Evolutionary conservation across 2,329 filamentous ascomycete species (phyloP), one percentile per base, ranked within the genome.

Genomic region (Xylariaceae sp.): DNA sequence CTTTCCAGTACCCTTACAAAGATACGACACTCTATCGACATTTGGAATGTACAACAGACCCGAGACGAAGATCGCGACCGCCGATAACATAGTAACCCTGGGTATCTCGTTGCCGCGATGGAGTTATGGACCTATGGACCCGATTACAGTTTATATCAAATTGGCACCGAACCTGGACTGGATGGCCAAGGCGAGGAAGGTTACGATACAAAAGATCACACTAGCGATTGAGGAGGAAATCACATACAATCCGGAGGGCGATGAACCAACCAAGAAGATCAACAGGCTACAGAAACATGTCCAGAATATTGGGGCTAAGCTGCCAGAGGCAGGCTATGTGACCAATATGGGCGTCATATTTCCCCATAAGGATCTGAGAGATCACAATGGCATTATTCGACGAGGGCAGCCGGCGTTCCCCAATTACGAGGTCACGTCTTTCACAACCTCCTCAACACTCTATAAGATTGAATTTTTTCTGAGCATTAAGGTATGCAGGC

Each of bases 21-120:
- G 93, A 60, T 98, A 97, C 69, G 93, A 98, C 64, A 98, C 91
- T 1, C 73, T 98, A 37, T 96, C 90, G 32, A 97, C 93, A 2
- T 98, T 98, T 68, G 93, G 93, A 66, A 97, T 97, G 93, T 98
- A 97, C 72, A 97, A 97, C 67, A 85, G 89, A 41, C 91, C 90
- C 13, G 91, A 96, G 64, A 86, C 85, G 44, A 88, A 89, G 42
- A 85, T 94, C 56, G 80, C 83, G 45, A 87, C 89, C 24, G 81
- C 86, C 38, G 93, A 97, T 68, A 93, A 95, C 64, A 71, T 97
- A 41, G 88, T 97, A 46, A 94, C 89, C 8, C 72, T 97, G 41
- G 89, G 87, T 34, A 95, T 96, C 53, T 95, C 89, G 47, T 73
- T 98, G 51, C 91, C 93, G 18, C 81, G 89, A 48, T 96, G 91